These are phyloP conservation scores for Phalaenopsis equestris DNA, from an alignment of 106 monocot genomes.

Conservation along the genomic window DNA sequence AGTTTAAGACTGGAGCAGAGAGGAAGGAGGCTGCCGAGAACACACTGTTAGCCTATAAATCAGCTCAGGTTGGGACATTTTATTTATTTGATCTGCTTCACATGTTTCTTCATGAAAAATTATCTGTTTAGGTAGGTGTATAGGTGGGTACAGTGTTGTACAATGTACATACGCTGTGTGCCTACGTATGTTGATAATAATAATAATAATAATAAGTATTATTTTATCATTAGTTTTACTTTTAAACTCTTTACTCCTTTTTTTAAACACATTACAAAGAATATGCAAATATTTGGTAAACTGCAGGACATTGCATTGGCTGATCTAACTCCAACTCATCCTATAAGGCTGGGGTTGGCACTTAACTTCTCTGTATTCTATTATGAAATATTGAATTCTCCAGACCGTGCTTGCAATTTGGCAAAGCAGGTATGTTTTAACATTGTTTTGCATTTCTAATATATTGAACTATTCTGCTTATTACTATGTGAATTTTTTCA, in stretches of 20 bases:
- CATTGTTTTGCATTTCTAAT: background rate
- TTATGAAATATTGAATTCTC: conserved; percentile 27
- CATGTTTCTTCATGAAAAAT: too few species aligned
- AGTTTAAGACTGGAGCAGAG: conserved; percentile 40
- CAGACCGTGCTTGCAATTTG: conserved; percentile 37
- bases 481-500: too few species aligned
- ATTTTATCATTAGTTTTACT: background rate
- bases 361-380: conserved; percentile 40
- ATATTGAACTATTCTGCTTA: background rate
- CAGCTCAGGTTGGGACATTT: conserved; percentile 26
- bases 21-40: conserved; percentile 51
- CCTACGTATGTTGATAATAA: too few species aligned
- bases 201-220: background rate
- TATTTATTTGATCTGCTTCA: background rate
- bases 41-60: conserved; percentile 35
- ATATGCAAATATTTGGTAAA: background rate
- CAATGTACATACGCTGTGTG: too few species aligned
- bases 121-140: too few species aligned
- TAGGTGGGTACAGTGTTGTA: too few species aligned
- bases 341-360: conserved; percentile 32
- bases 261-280: background rate
- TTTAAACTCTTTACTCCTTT: background rate
- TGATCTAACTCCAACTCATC: conserved; percentile 34
- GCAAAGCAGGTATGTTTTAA: conserved; percentile 26
- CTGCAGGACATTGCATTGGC: conserved; percentile 33